Evolutionary conservation across 2,329 filamentous ascomycete species (phyloP).

Genomic region (Fonsecaea nubica): DNA sequence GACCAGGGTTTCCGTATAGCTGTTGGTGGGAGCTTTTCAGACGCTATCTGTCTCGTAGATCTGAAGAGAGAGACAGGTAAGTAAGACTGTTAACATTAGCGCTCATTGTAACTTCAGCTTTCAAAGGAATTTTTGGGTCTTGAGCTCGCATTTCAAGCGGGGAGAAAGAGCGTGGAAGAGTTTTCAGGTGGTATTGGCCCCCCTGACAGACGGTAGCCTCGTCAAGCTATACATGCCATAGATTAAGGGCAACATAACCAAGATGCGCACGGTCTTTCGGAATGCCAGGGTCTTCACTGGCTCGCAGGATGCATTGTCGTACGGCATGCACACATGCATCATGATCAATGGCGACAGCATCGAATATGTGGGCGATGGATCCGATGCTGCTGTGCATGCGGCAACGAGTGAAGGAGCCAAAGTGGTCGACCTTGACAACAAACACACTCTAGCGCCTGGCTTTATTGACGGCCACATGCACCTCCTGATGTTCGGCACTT

Average conservation of each 20-base stretch:
- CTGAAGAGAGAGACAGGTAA: neutral
- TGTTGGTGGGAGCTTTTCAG: neutral
- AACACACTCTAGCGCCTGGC: constrained; percentile 51
- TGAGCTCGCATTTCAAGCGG: neutral
- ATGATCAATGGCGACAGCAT: constrained; percentile 52
- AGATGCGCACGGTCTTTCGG: constrained; percentile 25
- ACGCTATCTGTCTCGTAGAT: neutral
- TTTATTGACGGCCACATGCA: constrained; percentile 61
- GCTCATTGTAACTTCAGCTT: neutral
- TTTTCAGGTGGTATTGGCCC: neutral
- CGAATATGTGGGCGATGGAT: constrained; percentile 48
- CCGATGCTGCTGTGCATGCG: constrained; percentile 39
- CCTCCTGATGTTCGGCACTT: constrained; percentile 58
- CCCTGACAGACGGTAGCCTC: neutral
- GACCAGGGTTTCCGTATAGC: neutral
- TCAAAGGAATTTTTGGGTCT: neutral
- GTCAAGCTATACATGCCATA: neutral
- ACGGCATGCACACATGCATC: constrained; percentile 43
- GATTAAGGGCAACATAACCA: neutral
- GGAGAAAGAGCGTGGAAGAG: neutral
- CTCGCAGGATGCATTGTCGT: constrained; percentile 11
- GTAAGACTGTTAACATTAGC: neutral
- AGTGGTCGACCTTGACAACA: constrained; percentile 45
- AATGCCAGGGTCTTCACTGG: constrained; percentile 47
- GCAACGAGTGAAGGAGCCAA: constrained; percentile 38